Evolutionary conservation across 1,284 basidiomycete species (phyloP).

Genomic region (Wallemia ichthyophaga): DNA sequence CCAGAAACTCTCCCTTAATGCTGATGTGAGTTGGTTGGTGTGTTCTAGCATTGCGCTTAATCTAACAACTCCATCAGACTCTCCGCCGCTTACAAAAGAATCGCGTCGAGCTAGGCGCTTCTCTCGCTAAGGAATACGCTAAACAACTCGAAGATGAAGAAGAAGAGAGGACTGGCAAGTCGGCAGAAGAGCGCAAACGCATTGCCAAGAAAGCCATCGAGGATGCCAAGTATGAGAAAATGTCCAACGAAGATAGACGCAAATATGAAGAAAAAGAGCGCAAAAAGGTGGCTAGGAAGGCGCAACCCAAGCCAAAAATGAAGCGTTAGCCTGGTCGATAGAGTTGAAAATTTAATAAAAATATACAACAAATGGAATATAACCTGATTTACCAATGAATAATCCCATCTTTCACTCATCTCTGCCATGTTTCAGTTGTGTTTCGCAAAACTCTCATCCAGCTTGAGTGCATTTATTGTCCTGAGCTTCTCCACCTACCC

Average conservation of each 20-base stretch:
- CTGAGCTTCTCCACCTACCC: background rate
- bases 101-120: constrained; percentile 32
- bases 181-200: constrained; percentile 31
- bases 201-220: constrained; percentile 43
- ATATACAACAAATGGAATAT: too few relatives aligned
- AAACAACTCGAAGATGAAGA: constrained; percentile 35
- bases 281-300: constrained; percentile 34
- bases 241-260: background rate
- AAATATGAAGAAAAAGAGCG: constrained; percentile 37
- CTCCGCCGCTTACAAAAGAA: constrained; percentile 36
- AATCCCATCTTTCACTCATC: too few relatives aligned
- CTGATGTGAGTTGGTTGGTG: constrained; percentile 22
- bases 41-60: background rate
- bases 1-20: constrained; percentile 25
- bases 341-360: too few relatives aligned
- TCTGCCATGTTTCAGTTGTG: too few relatives aligned
- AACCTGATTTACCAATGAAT: too few relatives aligned
- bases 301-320: constrained; percentile 29
- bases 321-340: too few relatives aligned
- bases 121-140: constrained; percentile 11
- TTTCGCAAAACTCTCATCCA: too few relatives aligned
- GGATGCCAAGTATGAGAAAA: constrained; percentile 15
- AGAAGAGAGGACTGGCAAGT: constrained; percentile 25
- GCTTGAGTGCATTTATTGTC: background rate
- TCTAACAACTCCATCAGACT: constrained; percentile 18